Base-by-base conservation (phyloP, 2,329 filamentous ascomycete species). In the Pleoardoris graminearum region DNA sequence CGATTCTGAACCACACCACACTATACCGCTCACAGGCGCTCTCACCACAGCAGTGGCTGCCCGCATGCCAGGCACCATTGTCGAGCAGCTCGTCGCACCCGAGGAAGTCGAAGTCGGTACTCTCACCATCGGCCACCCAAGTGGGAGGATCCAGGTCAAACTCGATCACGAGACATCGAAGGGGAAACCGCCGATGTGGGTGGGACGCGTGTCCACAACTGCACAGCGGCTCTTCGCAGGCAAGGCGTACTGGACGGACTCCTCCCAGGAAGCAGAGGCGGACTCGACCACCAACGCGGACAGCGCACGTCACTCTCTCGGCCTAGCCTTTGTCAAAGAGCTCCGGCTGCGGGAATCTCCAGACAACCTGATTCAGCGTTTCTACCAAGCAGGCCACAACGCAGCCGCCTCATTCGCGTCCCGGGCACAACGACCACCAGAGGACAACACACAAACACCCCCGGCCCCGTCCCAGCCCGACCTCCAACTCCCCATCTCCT, bases 1-100 rank as follows among this genome's bases (percentile, higher is more conserved):
- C 4, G 76, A 76, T 54, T 68, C 66, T 27, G 75, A 77, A 50
- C 74, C 76, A 4, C 76, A 77, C 61, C 73, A 73, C 42, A 75
- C 76, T 2, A 73, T 76, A 8, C 76, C 77, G 0, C 54, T 78
- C 25, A 77, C 76, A 4, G 70, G 71, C 33, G 76, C 76, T 4
- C 52, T 78, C 36, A 76, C 75, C 29, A 69, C 75, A 12, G 76
- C 76, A 4, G 69, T 76, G 11, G 73, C 74, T 12, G 72, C 73
- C 3, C 68, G 69, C 33, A 63, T 75, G 4, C 54, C 63, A 10
- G 72, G 72, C 6, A 70, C 71, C 2, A 56, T 75, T 12, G 72
- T 76, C 7, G 59, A 75, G 16, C 59, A 70, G 22, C 53, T 66
- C 17, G 51, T 72, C 7, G 50, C 66, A 2, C 53, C 61, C 4